Conservation (phyloP, 2,329 filamentous ascomycete genomes). For the Talaromyces atroroseus region DNA sequence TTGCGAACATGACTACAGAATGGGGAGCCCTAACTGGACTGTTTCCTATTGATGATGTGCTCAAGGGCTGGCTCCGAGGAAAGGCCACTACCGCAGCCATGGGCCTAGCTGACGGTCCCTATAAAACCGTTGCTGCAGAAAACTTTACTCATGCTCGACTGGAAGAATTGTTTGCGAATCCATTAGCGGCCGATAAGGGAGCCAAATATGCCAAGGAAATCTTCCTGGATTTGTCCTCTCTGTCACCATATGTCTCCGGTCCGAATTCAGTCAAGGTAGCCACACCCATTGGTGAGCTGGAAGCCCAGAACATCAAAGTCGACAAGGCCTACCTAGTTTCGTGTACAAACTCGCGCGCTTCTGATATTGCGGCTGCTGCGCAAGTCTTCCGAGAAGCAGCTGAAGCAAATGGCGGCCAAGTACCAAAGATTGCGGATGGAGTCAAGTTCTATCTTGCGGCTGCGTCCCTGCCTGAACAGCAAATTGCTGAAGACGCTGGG, state of each 20-base stretch:
- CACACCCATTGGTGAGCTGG: constrained; percentile 69
- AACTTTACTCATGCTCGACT: constrained; percentile 69
- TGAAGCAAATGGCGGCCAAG: constrained; percentile 51
- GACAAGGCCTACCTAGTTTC: constrained; percentile 83
- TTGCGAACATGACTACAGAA: constrained; percentile 73
- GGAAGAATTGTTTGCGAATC: constrained; percentile 65
- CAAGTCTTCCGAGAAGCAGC: constrained; percentile 78
- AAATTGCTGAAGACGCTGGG: constrained; percentile 68
- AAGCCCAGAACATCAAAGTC: constrained; percentile 66
- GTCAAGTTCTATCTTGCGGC: constrained; percentile 89
- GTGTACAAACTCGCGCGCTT: constrained; percentile 80
- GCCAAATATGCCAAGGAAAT: constrained; percentile 79
- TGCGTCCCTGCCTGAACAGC: constrained; percentile 72
- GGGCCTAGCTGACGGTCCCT: constrained; percentile 45
- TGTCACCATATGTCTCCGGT: constrained; percentile 78
- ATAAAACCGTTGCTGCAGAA: constrained; percentile 44
- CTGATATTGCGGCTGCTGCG: constrained; percentile 76
- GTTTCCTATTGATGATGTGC: constrained; percentile 72
- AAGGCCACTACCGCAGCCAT: constrained; percentile 71
- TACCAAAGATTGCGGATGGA: constrained; percentile 65
- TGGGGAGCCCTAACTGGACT: constrained; percentile 69
- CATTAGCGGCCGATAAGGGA: constrained; percentile 64
- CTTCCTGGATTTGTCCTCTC: constrained; percentile 73
- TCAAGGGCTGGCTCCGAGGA: constrained; percentile 67
- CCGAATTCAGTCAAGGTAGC: constrained; percentile 88